Conservation (phyloP, 2,329 filamentous ascomycete species). For the Samsoniella hepiali region DNA sequence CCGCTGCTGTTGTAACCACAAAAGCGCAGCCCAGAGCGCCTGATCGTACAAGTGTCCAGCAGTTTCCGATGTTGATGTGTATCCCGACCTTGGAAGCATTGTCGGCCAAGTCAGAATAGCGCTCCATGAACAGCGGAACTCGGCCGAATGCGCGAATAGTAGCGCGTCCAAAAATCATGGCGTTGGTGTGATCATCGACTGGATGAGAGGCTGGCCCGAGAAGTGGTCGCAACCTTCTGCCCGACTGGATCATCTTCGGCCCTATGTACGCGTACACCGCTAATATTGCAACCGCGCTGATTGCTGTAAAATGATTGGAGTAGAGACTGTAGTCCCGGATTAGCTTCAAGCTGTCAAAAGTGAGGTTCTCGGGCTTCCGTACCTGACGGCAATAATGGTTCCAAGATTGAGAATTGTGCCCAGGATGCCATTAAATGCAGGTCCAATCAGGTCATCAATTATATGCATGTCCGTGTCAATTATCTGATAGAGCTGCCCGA, state of each 20-base stretch:
- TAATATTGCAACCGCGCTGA: not conserved
- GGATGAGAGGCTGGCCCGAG: not conserved
- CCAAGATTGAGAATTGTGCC: not conserved
- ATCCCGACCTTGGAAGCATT: not conserved
- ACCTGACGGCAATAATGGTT: slow-evolving; percentile 1
- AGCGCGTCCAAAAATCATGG: not conserved
- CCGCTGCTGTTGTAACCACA: slow-evolving; percentile 4
- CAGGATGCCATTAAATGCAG: not conserved
- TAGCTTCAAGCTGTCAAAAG: not conserved
- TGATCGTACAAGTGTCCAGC: slow-evolving; percentile 4
- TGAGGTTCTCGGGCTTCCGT: not conserved
- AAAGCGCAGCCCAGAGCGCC: slow-evolving; percentile 14
- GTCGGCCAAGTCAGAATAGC: not conserved
- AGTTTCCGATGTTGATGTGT: slow-evolving; percentile 1
- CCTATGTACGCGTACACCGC: not conserved
- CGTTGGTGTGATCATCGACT: not conserved
- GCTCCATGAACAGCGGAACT: not conserved
- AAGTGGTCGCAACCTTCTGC: not conserved
- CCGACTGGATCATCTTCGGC: not conserved
- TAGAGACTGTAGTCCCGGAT: not conserved
- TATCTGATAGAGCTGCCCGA: slow-evolving; percentile 4
- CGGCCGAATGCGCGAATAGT: slow-evolving; percentile 19
- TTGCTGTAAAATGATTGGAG: not conserved
- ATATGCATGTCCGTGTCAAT: slow-evolving; percentile 10
- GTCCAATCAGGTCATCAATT: slow-evolving; percentile 1